Conservation (phyloP, 169 alveolate species). For the Sarcocystis neurona region DNA sequence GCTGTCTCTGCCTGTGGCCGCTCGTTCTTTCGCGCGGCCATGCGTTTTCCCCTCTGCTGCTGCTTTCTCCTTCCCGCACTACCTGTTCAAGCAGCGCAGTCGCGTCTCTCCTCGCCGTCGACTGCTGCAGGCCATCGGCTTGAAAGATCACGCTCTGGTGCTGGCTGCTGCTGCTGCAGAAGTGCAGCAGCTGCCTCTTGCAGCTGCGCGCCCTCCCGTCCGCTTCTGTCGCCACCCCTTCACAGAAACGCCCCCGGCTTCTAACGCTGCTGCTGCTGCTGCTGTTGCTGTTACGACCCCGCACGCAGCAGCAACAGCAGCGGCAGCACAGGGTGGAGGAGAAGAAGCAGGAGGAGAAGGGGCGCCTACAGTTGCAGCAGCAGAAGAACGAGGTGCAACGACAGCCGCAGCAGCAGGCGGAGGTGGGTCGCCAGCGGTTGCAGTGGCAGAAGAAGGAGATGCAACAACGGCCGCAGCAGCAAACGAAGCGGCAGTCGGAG, state of each 20-base stretch:
- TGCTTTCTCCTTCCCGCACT: slow-evolving; percentile 50
- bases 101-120: slow-evolving; percentile 38
- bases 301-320: no score
- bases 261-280: no score
- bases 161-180: slow-evolving; percentile 38
- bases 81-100: slow-evolving; percentile 42
- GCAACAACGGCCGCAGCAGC: not conserved
- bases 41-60: slow-evolving; percentile 46
- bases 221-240: not conserved
- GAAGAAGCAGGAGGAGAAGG: no score
- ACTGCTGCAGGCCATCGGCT: slow-evolving; percentile 58
- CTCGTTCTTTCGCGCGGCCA: slow-evolving; percentile 46
- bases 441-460: not conserved
- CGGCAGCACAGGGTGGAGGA: no score
- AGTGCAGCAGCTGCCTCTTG: slow-evolving; percentile 5
- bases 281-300: no score
- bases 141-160: slow-evolving; percentile 42
- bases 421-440: not conserved
- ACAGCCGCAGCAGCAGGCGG: not conserved
- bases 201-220: no score
- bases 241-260: not conserved
- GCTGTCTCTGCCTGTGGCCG: slow-evolving; percentile 57
- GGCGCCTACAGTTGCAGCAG: slow-evolving; percentile 7
- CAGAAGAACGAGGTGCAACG: slow-evolving; percentile 19
- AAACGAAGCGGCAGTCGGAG: not conserved